Conservation (phyloP, 2,329 filamentous ascomycete genomes). For the Beauveria sp. region DNA sequence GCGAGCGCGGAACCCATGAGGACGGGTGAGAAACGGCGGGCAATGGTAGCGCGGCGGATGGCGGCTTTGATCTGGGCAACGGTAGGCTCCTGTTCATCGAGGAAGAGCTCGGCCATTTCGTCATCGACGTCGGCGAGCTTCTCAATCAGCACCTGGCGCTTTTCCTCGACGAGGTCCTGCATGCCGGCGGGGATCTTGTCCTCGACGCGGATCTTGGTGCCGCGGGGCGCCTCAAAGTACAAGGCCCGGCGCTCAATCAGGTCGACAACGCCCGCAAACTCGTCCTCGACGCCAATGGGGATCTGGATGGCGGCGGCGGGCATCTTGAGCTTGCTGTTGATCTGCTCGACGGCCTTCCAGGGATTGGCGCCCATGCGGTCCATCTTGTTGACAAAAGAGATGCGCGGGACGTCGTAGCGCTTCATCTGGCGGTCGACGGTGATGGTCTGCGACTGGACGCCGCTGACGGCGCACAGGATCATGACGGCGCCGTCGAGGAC, state of each 20-base stretch:
- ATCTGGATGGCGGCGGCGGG: slow-evolving; percentile 90
- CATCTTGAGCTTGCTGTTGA: slow-evolving; percentile 92
- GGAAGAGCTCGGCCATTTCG: slow-evolving; percentile 89
- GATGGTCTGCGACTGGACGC: slow-evolving; percentile 96
- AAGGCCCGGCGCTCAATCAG: slow-evolving; percentile 86
- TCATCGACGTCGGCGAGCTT: slow-evolving; percentile 96
- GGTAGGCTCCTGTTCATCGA: slow-evolving; percentile 78
- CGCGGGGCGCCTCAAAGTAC: slow-evolving; percentile 81
- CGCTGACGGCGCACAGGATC: slow-evolving; percentile 95
- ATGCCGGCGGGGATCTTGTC: slow-evolving; percentile 81
- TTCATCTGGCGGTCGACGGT: slow-evolving; percentile 98
- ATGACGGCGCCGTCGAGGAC: slow-evolving; percentile 96
- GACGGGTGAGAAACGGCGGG: slow-evolving; percentile 84
- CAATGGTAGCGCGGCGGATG: slow-evolving; percentile 84
- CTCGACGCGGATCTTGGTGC: slow-evolving; percentile 66
- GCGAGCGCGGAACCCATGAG: slow-evolving; percentile 94
- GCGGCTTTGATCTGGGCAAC: slow-evolving; percentile 81
- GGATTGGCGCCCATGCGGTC: slow-evolving; percentile 97
- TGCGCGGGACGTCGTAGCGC: slow-evolving; percentile 89
- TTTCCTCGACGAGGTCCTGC: slow-evolving; percentile 68
- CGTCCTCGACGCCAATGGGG: slow-evolving; percentile 86
- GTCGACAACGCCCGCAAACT: slow-evolving; percentile 88
- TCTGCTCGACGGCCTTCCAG: slow-evolving; percentile 95
- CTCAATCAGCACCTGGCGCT: slow-evolving; percentile 80
- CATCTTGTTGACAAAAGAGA: slow-evolving; percentile 99